These are phyloP conservation scores for Yamadazyma atmosphaerica DNA, from an alignment of 1,139 yeast species.

Conservation along the genomic window DNA sequence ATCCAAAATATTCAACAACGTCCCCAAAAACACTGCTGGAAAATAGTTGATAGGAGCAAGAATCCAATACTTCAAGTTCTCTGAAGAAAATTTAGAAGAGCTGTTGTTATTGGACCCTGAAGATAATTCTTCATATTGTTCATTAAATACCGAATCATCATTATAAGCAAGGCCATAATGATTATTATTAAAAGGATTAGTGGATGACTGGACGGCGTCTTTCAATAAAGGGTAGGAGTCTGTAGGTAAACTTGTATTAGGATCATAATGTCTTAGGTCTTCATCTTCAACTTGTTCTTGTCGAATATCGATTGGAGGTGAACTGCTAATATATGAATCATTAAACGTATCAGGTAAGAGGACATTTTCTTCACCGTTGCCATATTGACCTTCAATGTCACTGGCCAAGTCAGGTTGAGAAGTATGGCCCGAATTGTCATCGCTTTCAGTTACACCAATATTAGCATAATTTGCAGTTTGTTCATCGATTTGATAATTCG, in stretches of 20 bases:
- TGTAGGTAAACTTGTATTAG: not conserved
- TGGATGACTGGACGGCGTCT: not conserved
- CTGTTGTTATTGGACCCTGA: too few relatives aligned
- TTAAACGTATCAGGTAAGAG: conserved; percentile 7
- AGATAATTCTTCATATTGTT: too few relatives aligned
- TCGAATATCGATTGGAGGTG: conserved; percentile 29
- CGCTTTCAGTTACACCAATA: conserved; percentile 56
- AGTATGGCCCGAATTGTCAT: not conserved
- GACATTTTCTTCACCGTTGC: not conserved
- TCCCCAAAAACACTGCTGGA: conserved; percentile 84
- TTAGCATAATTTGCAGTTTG: conserved; percentile 64
- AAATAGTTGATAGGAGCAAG: conserved; percentile 48
- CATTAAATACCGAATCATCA: too few relatives aligned
- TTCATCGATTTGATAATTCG: conserved; percentile 56
- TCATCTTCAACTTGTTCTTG: not conserved
- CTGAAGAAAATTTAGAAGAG: not conserved
- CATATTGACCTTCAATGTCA: conserved; percentile 2
- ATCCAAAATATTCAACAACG: conserved; percentile 81
- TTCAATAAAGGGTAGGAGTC: conserved; percentile 2
- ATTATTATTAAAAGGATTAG: not conserved
- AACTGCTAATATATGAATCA: conserved; percentile 19
- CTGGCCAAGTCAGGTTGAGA: not conserved
- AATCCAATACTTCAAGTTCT: conserved; percentile 18
- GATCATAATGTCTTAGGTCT: not conserved
- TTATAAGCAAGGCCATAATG: not conserved